Conservation (phyloP, 2,329 filamentous ascomycete genomes). For the Paraphaeosphaeria sporulosa region DNA sequence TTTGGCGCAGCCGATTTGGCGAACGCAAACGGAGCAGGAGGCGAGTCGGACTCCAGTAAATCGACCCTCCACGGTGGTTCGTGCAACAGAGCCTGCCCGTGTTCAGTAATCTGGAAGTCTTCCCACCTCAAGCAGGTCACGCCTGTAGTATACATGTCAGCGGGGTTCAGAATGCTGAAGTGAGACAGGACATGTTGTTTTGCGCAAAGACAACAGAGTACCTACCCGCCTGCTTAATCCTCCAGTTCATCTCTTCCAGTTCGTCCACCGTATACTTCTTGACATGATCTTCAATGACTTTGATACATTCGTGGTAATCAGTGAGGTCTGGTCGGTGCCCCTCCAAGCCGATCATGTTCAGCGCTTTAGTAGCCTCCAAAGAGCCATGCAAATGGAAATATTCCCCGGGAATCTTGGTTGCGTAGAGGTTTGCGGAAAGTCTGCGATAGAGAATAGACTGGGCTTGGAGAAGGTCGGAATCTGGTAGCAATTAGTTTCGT, state of each 20-base stretch:
- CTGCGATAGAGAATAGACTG: slow-evolving; percentile 76
- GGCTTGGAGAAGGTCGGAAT: slow-evolving; percentile 74
- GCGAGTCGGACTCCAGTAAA: slow-evolving; percentile 59
- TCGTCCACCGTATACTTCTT: slow-evolving; percentile 49
- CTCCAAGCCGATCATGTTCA: slow-evolving; percentile 74
- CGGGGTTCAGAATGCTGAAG: neutral
- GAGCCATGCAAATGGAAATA: slow-evolving; percentile 81
- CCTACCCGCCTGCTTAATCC: slow-evolving; percentile 51
- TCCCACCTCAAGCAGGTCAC: slow-evolving; percentile 52
- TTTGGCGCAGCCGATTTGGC: slow-evolving; percentile 49
- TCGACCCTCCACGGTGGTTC: slow-evolving; percentile 59
- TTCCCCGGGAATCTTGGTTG: slow-evolving; percentile 69
- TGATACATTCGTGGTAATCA: slow-evolving; percentile 51
- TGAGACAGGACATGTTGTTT: neutral
- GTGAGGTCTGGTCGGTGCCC: slow-evolving; percentile 67
- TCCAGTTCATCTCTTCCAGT: slow-evolving; percentile 52
- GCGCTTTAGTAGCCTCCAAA: slow-evolving; percentile 72
- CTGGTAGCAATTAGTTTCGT: slow-evolving; percentile 52
- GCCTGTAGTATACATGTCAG: neutral
- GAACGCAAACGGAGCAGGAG: slow-evolving; percentile 56
- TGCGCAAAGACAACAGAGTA: neutral
- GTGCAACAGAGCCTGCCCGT: slow-evolving; percentile 51
- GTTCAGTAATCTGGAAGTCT: slow-evolving; percentile 49
- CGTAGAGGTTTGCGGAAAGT: slow-evolving; percentile 75
- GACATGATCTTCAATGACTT: slow-evolving; percentile 53